These are phyloP conservation scores for Diaporthe sp. DNA, from an alignment of 2,329 filamentous ascomycete genomes.

Conservation along the genomic window DNA sequence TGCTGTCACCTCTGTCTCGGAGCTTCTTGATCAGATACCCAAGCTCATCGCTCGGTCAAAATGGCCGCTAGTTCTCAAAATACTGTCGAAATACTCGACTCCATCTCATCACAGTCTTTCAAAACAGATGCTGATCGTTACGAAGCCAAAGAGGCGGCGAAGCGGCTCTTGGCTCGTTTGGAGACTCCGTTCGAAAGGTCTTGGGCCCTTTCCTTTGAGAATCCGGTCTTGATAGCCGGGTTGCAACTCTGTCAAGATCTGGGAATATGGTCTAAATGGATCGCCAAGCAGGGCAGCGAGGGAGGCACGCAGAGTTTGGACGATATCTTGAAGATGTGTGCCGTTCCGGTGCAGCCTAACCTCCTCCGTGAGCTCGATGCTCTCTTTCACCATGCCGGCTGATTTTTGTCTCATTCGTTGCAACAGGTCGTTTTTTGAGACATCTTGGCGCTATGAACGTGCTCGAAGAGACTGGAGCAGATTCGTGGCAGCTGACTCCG, in stretches of 20 bases:
- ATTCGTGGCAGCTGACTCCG: slow-evolving; percentile 47
- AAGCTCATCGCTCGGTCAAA: not conserved
- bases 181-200: slow-evolving; percentile 50
- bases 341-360: slow-evolving; percentile 44
- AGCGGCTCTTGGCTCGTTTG: slow-evolving; percentile 36
- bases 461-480: slow-evolving; percentile 46
- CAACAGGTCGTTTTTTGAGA: slow-evolving; percentile 46
- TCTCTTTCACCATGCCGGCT: not conserved
- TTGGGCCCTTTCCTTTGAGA: slow-evolving; percentile 49
- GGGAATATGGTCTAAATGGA: slow-evolving; percentile 50
- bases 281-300: slow-evolving; percentile 34
- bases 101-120: not conserved
- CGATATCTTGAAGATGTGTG: slow-evolving; percentile 45
- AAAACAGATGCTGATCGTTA: not conserved
- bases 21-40: not conserved
- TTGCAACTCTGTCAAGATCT: slow-evolving; percentile 48
- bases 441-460: slow-evolving; percentile 48
- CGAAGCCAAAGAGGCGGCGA: slow-evolving; percentile 21
- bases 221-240: slow-evolving; percentile 48
- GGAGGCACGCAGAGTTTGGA: slow-evolving; percentile 46
- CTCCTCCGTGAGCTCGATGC: slow-evolving; percentile 44
- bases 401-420: not conserved
- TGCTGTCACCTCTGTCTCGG: not conserved
- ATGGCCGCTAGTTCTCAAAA: not conserved
- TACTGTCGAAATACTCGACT: not conserved